Percentiles rank a stretch among this genome's conserved stretches.
Evolutionary conservation across 2,329 filamentous ascomycete genomes (phyloP).

Genomic region (Calonectria pseudoturangicola): DNA sequence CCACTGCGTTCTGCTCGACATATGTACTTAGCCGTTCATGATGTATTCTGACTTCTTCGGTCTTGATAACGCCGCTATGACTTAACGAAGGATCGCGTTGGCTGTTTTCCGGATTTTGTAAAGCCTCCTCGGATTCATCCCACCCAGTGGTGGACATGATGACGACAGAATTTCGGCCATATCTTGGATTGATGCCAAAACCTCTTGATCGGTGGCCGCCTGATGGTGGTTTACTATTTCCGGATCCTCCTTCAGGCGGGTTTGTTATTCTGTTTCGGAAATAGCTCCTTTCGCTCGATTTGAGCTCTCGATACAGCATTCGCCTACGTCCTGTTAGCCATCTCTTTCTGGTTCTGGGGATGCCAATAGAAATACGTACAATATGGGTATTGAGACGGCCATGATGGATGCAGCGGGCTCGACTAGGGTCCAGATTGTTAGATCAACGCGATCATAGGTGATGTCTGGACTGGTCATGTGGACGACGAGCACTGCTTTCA

Average conservation of each 20-base stretch:
- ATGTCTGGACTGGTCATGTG: constrained; percentile 58
- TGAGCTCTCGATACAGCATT: constrained; percentile 60
- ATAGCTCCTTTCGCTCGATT: constrained; percentile 56
- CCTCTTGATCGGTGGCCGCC: constrained; percentile 45
- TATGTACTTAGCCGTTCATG: constrained; percentile 50
- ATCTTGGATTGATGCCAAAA: constrained; percentile 46
- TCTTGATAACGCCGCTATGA: constrained; percentile 55
- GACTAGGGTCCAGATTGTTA: constrained; percentile 60
- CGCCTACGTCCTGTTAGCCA: constrained; percentile 50
- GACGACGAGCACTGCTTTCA: constrained; percentile 58
- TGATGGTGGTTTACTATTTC: constrained; percentile 31
- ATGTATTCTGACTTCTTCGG: constrained; percentile 55
- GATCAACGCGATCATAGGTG: constrained; percentile 59
- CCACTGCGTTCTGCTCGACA: constrained; percentile 49
- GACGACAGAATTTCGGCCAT: constrained; percentile 56
- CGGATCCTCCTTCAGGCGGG: constrained; percentile 27
- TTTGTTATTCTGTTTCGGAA: constrained; percentile 48
- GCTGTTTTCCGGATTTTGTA: constrained; percentile 50
- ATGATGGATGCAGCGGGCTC: constrained; percentile 61
- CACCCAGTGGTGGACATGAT: constrained; percentile 58
- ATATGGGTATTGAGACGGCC: constrained; percentile 59
- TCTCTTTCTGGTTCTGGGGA: background rate
- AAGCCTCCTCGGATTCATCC: constrained; percentile 59
- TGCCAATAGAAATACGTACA: constrained; percentile 50
- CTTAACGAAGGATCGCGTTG: constrained; percentile 35